Conservation (phyloP, 805 yeast species). For the Starmerella floris region DNA sequence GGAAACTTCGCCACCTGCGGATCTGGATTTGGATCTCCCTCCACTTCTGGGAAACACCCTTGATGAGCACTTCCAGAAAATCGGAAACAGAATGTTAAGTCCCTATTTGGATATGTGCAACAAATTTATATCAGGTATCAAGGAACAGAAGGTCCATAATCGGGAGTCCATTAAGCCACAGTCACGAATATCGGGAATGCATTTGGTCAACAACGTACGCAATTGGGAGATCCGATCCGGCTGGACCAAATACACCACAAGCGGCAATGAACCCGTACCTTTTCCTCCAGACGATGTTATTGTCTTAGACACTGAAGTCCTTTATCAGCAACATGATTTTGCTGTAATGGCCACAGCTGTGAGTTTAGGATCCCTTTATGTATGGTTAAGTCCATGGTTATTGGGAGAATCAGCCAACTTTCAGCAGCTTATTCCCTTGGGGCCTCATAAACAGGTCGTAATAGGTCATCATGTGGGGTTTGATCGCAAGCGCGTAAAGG, state of each 20-base stretch:
- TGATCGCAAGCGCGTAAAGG: conserved; percentile 74
- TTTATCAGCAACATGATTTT: conserved; percentile 60
- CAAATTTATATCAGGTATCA: conserved; percentile 27
- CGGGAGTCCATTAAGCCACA: not conserved
- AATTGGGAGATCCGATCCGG: conserved; percentile 54
- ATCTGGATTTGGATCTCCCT: conserved; percentile 38
- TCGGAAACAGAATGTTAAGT: conserved; percentile 44
- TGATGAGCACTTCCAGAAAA: conserved; percentile 71
- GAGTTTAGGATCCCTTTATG: conserved; percentile 72
- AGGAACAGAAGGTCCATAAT: conserved; percentile 1
- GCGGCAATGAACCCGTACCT: conserved; percentile 41
- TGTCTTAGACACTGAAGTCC: conserved; percentile 80
- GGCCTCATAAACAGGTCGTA: conserved; percentile 46
- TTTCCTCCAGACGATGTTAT: conserved; percentile 60
- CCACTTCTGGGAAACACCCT: conserved; percentile 53
- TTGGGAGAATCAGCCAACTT: conserved; percentile 38
- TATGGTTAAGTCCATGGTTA: conserved; percentile 84
- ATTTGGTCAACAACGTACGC: not conserved
- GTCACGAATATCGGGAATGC: not conserved
- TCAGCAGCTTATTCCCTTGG: conserved; percentile 62
- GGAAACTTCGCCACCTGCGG: conserved; percentile 13
- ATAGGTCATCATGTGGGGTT: conserved; percentile 86
- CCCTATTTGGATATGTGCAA: conserved; percentile 46
- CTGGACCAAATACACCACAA: conserved; percentile 59
- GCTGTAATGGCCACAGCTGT: conserved; percentile 74